Evolutionary conservation across 148 eudicot species (phyloP).

Genomic region (Camellia japonica): DNA sequence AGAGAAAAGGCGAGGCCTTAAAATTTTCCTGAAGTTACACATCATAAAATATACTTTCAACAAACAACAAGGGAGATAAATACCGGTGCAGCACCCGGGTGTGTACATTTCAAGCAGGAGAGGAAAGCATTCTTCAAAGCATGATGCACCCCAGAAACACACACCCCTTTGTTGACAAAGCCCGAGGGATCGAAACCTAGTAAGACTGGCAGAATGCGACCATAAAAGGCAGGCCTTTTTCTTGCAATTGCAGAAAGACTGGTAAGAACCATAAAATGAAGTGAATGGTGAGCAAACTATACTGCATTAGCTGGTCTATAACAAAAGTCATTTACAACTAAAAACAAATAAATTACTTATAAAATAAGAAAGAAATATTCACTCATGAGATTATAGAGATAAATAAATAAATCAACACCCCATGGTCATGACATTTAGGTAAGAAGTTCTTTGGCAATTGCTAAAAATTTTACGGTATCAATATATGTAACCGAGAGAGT

Average conservation of each 20-base stretch:
- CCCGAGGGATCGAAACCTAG: slow-evolving; percentile 81
- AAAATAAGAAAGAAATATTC: neutral
- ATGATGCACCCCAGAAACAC: slow-evolving; percentile 66
- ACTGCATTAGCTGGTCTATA: neutral
- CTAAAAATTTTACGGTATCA: neutral
- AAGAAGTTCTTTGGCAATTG: too few relatives aligned
- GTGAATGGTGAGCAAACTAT: neutral
- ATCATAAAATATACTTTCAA: neutral
- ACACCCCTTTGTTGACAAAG: slow-evolving; percentile 55
- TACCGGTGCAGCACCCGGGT: slow-evolving; percentile 98
- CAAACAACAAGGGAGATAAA: neutral
- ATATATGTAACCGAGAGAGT: neutral
- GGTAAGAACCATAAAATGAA: slow-evolving; percentile 24
- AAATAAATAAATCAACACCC: neutral
- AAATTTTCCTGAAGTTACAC: neutral
- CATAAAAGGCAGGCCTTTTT: slow-evolving; percentile 92
- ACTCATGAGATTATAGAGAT: neutral
- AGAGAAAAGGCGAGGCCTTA: neutral
- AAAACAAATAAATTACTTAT: neutral
- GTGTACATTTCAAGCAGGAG: slow-evolving; percentile 78
- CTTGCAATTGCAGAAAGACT: slow-evolving; percentile 84
- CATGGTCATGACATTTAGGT: neutral
- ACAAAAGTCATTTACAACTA: neutral
- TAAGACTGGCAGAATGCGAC: slow-evolving; percentile 90
- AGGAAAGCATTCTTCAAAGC: slow-evolving; percentile 85